A percentile compares a stretch with the other conserved stretches of the same genome.
phyloP scores from a whole-genome alignment of 352 stramenopile genomes.

The Phytophthora litchii region DNA sequence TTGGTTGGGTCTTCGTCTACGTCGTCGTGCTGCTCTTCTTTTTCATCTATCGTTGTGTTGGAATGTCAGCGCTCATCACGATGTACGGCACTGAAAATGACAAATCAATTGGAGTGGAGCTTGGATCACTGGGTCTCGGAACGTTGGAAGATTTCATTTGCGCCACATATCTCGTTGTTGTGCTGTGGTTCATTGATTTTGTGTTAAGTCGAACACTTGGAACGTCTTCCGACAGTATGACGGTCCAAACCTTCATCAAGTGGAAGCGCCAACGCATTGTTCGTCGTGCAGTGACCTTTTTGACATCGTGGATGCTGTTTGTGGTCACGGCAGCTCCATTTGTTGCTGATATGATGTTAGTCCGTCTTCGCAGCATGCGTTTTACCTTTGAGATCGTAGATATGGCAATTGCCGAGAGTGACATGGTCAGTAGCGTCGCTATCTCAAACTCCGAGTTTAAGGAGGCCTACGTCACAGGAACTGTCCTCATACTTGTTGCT shows the following conservation, averaged over 20 bases:
- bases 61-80: conserved; percentile 17
- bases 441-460: conserved; percentile 25
- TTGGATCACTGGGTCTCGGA: conserved; percentile 26
- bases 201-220: conserved; percentile 14
- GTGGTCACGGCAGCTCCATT: conserved; percentile 23
- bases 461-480: conserved; percentile 18
- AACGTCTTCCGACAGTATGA: conserved; percentile 21
- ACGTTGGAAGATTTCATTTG: conserved; percentile 36
- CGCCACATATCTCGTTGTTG: conserved; percentile 33
- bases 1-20: conserved; percentile 32
- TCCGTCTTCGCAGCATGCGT: conserved; percentile 33
- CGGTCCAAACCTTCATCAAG: conserved; percentile 30
- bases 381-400: conserved; percentile 38
- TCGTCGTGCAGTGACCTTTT: conserved; percentile 25
- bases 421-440: conserved; percentile 28
- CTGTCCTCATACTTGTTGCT: conserved; percentile 11
- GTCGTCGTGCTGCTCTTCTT: conserved; percentile 27
- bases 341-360: conserved; percentile 29
- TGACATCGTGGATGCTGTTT: conserved; percentile 28
- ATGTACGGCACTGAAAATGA: conserved; percentile 32
- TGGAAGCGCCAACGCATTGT: conserved; percentile 29
- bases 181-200: conserved; percentile 37
- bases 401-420: conserved; percentile 33
- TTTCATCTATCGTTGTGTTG: conserved; percentile 20
- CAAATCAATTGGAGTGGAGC: conserved; percentile 12